Percentiles rank a stretch among this genome's conserved stretches.
Evolutionary conservation across 805 yeast species (phyloP).

Genomic region (Ogataea corticis): DNA sequence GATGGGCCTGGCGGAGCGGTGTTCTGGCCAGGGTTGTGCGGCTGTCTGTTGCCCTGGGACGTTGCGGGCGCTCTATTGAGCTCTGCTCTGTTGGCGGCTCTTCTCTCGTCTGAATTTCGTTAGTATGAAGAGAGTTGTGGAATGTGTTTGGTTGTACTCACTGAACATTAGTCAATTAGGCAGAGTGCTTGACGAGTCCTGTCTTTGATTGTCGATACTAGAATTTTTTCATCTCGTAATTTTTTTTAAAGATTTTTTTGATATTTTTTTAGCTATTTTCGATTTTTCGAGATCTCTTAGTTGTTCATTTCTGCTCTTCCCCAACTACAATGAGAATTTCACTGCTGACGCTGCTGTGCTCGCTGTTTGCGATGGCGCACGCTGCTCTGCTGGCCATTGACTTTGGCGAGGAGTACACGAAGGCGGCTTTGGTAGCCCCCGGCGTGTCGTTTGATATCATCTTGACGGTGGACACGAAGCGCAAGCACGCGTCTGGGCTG

Average conservation of each 20-base stretch:
- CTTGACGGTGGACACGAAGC: constrained; percentile 84
- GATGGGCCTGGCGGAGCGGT: too few relatives aligned
- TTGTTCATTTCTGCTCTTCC: too few relatives aligned
- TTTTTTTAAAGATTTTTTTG: not conserved
- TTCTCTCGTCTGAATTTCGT: constrained; percentile 21
- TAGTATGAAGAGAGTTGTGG: not conserved
- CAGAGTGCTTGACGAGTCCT: too few relatives aligned
- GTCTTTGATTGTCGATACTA: not conserved
- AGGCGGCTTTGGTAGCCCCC: constrained; percentile 88
- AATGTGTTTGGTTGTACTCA: not conserved
- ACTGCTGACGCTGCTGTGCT: constrained; percentile 23
- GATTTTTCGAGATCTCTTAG: not conserved
- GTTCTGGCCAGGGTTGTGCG: not conserved
- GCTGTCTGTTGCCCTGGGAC: not conserved
- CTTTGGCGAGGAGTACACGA: constrained; percentile 82
- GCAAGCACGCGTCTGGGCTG: constrained; percentile 84
- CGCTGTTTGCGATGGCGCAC: constrained; percentile 20
- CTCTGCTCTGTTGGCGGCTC: constrained; percentile 26
- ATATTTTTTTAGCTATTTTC: not conserved
- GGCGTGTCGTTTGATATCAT: constrained; percentile 86
- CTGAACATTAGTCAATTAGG: too few relatives aligned
- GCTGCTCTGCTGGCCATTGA: constrained; percentile 86
- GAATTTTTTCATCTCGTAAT: not conserved
- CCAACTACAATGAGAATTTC: constrained; percentile 9
- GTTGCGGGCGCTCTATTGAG: constrained; percentile 1